These are phyloP conservation scores for Brasenia schreberi DNA, from an alignment of 164 flowering plant genomes.

Conservation along the genomic window DNA sequence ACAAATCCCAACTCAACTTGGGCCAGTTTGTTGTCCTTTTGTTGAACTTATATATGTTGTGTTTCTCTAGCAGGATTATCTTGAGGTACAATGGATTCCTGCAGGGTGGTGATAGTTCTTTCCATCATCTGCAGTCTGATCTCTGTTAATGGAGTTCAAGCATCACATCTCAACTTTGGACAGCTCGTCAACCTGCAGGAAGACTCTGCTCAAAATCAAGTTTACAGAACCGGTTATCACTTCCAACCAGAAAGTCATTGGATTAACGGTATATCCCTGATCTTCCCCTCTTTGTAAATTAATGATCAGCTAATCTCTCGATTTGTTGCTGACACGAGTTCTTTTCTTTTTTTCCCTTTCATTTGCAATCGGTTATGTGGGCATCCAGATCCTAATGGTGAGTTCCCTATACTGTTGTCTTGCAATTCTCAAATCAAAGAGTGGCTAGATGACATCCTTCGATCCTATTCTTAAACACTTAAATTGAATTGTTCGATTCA, in stretches of 20 bases:
- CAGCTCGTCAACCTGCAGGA: slow-evolving; percentile 2
- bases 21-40: too few relatives aligned
- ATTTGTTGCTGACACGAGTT: not conserved
- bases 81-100: not conserved
- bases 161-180: slow-evolving; percentile 7
- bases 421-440: not conserved
- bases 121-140: not conserved
- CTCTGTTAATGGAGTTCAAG: slow-evolving; percentile 9
- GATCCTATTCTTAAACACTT: not conserved
- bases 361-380: not conserved
- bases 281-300: not conserved
- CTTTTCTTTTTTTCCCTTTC: not conserved
- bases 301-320: not conserved
- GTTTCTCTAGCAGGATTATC: not conserved
- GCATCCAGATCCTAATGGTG: slow-evolving; percentile 23
- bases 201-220: not conserved
- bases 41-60: too few relatives aligned
- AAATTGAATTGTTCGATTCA: not conserved
- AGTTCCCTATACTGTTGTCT: not conserved
- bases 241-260: slow-evolving; percentile 21
- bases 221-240: slow-evolving; percentile 16
- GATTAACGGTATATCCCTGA: slow-evolving; percentile 17
- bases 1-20: too few relatives aligned
- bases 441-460: not conserved
- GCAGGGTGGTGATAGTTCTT: not conserved